Evolutionary conservation across 1,139 yeast species (phyloP).

Genomic region (Suhomyces panamericanus): DNA sequence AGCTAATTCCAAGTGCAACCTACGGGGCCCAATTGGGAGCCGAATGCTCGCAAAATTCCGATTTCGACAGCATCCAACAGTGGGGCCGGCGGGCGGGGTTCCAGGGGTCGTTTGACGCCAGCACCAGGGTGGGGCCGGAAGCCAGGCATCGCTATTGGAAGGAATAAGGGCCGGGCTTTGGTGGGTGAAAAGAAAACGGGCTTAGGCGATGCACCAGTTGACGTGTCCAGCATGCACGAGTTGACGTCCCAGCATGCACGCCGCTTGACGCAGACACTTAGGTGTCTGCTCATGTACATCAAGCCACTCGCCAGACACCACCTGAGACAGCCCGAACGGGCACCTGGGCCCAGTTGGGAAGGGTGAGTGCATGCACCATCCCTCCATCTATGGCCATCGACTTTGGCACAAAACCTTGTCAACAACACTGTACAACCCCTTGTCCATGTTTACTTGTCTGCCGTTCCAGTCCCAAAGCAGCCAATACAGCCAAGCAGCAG

Average conservation of each 20-base stretch:
- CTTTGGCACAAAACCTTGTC: too few relatives aligned
- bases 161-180: background rate
- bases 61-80: slow-evolving; percentile 3
- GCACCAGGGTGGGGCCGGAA: slow-evolving; percentile 1
- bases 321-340: too few relatives aligned
- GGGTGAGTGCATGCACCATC: too few relatives aligned
- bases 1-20: slow-evolving; percentile 22
- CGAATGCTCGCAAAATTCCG: background rate
- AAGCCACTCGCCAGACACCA: too few relatives aligned
- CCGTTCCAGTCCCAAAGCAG: too few relatives aligned
- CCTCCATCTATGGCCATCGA: too few relatives aligned
- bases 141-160: slow-evolving; percentile 4
- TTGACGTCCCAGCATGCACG: too few relatives aligned
- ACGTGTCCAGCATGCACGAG: too few relatives aligned
- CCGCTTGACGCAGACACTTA: background rate
- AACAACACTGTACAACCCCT: too few relatives aligned
- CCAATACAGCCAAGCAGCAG: background rate
- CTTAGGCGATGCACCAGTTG: background rate
- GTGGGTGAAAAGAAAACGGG: background rate
- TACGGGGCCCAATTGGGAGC: background rate
- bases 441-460: too few relatives aligned
- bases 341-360: background rate
- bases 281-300: too few relatives aligned
- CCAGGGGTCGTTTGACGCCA: background rate
- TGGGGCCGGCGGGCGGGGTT: background rate